Evolutionary conservation across 1,139 yeast species (phyloP).

Genomic region (Tardiomyces blankii): DNA sequence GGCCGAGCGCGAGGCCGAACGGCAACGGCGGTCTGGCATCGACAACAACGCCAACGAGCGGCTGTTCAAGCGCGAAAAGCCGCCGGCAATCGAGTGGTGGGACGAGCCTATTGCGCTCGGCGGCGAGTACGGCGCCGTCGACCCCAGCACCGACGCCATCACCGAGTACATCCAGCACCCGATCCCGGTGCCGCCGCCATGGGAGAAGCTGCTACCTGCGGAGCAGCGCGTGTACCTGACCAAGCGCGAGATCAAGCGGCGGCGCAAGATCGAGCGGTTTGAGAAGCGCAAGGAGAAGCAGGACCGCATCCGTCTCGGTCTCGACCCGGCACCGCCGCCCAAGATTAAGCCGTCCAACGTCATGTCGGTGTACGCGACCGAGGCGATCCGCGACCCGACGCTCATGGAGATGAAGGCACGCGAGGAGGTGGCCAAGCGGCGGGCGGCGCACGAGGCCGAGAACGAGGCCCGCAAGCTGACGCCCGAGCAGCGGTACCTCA

Average conservation of each 20-base stretch:
- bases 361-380: conserved; percentile 77
- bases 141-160: conserved; percentile 37
- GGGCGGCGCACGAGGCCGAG: conserved; percentile 41
- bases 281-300: conserved; percentile 57
- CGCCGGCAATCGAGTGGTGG: conserved; percentile 79
- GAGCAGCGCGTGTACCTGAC: conserved; percentile 48
- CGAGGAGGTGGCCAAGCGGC: conserved; percentile 54
- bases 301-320: conserved; percentile 65
- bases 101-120: conserved; percentile 33
- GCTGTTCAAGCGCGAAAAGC: conserved; percentile 33
- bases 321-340: conserved; percentile 81
- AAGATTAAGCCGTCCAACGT: conserved; percentile 73
- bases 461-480: conserved; percentile 55
- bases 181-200: conserved; percentile 47
- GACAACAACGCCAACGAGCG: conserved; percentile 43
- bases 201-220: conserved; percentile 37
- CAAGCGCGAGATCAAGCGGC: conserved; percentile 61
- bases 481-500: conserved; percentile 42
- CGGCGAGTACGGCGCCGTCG: conserved; percentile 17
- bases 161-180: conserved; percentile 75
- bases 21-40: conserved; percentile 22
- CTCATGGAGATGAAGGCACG: conserved; percentile 63
- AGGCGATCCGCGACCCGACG: conserved; percentile 81
- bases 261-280: conserved; percentile 56
- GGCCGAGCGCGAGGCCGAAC: conserved; percentile 1